phyloP scores from a whole-genome alignment of 345 rosid genomes.

The Geranium rotundifolium region DNA sequence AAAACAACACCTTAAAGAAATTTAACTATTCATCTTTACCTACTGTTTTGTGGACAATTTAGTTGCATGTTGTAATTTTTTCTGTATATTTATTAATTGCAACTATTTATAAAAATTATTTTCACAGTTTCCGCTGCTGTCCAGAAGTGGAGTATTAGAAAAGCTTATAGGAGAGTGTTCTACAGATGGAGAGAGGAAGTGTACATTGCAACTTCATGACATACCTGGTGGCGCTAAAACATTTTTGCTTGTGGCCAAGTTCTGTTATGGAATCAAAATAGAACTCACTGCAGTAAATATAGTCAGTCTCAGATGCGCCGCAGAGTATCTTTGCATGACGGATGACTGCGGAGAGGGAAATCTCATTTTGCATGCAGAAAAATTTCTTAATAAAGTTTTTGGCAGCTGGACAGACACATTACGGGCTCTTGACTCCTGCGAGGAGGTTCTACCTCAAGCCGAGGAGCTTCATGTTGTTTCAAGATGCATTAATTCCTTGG shows the following conservation, averaged over 20 bases:
- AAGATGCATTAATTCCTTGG: conserved; percentile 65
- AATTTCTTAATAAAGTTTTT: conserved; percentile 45
- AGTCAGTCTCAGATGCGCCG: conserved; percentile 69
- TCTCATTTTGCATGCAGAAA: conserved; percentile 60
- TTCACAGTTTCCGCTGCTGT: conserved; percentile 73
- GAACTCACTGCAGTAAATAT: conserved; percentile 54
- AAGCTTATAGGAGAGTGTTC: conserved; percentile 35
- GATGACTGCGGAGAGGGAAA: conserved; percentile 64
- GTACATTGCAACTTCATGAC: conserved; percentile 49
- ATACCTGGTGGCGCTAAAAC: conserved; percentile 74
- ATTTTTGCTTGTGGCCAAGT: conserved; percentile 63
- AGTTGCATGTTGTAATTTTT: background rate
- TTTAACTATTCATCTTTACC: no score
- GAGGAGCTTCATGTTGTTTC: conserved; percentile 73
- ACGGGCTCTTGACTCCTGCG: conserved; percentile 59
- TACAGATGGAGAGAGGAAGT: conserved; percentile 24
- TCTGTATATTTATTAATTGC: no score
- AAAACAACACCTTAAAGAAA: no score
- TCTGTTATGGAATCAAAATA: conserved; percentile 69
- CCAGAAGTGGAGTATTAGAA: conserved; percentile 66
- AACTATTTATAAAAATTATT: no score
- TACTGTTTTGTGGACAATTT: background rate
- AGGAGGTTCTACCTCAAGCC: conserved; percentile 48
- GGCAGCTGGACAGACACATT: conserved; percentile 61
- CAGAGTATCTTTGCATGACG: conserved; percentile 74